These are phyloP conservation scores for Trichoderma orchidacearum DNA, from an alignment of 495 filamentous ascomycete species.

Conservation along the genomic window DNA sequence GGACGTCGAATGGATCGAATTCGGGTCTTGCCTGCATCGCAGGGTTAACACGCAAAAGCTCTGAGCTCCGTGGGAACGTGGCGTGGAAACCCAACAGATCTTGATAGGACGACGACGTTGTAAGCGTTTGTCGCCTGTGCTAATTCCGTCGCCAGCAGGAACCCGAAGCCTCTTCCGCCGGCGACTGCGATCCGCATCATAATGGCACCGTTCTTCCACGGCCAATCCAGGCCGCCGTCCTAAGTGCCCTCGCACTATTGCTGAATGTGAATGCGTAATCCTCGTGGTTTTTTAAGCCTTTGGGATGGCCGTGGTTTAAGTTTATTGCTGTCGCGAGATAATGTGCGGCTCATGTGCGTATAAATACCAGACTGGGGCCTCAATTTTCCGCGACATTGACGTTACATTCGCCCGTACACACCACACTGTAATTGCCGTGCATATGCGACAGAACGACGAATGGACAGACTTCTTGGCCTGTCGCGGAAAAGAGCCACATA, in stretches of 20 bases:
- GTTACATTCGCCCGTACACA: neutral
- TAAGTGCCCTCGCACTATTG: neutral
- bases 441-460: neutral
- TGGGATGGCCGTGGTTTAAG: neutral
- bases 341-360: neutral
- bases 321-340: neutral
- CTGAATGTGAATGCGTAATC: neutral
- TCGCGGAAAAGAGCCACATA: neutral
- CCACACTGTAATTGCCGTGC: neutral
- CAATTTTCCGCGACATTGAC: neutral
- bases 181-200: conserved; percentile 66
- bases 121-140: conserved; percentile 42
- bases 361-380: neutral
- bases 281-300: no score
- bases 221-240: neutral
- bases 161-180: conserved; percentile 55
- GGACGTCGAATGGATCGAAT: conserved; percentile 30
- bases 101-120: conserved; percentile 48
- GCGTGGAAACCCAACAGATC: conserved; percentile 30
- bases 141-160: conserved; percentile 45
- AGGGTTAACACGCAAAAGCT: neutral
- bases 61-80: neutral
- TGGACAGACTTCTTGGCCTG: neutral
- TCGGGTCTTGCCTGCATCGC: conserved; percentile 6
- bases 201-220: conserved; percentile 1